Conservation (phyloP, 179 eudicot species). For the Actinidia chinensis region DNA sequence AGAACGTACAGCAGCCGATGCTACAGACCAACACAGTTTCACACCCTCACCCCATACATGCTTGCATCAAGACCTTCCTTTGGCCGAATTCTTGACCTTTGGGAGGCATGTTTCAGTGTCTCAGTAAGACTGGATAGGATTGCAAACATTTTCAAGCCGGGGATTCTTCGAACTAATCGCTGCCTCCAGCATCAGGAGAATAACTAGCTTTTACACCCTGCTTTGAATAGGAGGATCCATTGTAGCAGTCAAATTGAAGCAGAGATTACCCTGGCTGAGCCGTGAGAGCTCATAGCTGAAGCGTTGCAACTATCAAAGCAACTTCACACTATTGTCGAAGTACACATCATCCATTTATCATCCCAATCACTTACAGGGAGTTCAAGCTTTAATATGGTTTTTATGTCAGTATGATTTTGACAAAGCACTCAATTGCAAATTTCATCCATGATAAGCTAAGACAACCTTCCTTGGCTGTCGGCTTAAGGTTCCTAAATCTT, state of each 20-base stretch:
- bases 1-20: constrained; percentile 57
- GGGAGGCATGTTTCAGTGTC: constrained; percentile 62
- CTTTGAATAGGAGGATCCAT: constrained; percentile 36
- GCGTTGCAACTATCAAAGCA: constrained; percentile 79
- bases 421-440: constrained; percentile 54
- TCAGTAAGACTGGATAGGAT: constrained; percentile 48
- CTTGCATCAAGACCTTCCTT: constrained; percentile 87
- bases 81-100: constrained; percentile 74
- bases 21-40: constrained; percentile 62
- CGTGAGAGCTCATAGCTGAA: constrained; percentile 71
- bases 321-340: constrained; percentile 68
- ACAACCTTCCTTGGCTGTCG: constrained; percentile 47
- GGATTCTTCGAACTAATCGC: constrained; percentile 54
- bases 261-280: constrained; percentile 68
- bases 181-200: constrained; percentile 70
- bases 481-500: constrained; percentile 60
- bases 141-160: constrained; percentile 53
- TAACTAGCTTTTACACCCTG: constrained; percentile 45
- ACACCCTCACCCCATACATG: constrained; percentile 79
- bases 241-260: constrained; percentile 49
- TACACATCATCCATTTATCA: constrained; percentile 81
- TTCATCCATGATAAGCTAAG: constrained; percentile 76
- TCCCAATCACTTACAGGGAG: constrained; percentile 84
- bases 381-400: constrained; percentile 64
- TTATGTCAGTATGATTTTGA: constrained; percentile 70